phyloP scores from a whole-genome alignment of 2,329 filamentous ascomycete genomes.

The Cordyceps javanica region DNA sequence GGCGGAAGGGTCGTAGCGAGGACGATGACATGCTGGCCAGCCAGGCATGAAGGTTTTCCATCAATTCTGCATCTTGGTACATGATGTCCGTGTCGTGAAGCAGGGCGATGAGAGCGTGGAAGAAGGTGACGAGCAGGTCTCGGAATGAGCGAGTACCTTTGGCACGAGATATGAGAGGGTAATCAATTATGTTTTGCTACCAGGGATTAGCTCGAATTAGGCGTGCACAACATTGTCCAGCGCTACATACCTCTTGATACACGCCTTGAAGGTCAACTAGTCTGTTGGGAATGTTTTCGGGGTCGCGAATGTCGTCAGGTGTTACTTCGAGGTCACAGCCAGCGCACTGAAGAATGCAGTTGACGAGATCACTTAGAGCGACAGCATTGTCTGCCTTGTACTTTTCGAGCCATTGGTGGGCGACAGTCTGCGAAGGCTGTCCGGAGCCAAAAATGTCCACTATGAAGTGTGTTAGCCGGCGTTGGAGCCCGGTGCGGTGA shows the following conservation, averaged over 20 bases:
- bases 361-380: slow-evolving; percentile 57
- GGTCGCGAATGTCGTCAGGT: slow-evolving; percentile 78
- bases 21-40: slow-evolving; percentile 86
- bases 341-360: slow-evolving; percentile 62
- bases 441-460: slow-evolving; percentile 59
- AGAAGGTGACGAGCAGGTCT: slow-evolving; percentile 70
- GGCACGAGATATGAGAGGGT: slow-evolving; percentile 79
- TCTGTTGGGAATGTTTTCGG: slow-evolving; percentile 75
- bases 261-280: slow-evolving; percentile 81
- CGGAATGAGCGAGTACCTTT: slow-evolving; percentile 75
- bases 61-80: slow-evolving; percentile 68
- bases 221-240: not conserved
- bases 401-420: slow-evolving; percentile 53
- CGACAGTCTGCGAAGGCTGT: slow-evolving; percentile 49
- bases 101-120: slow-evolving; percentile 66
- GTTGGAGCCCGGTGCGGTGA: slow-evolving; percentile 18
- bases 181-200: slow-evolving; percentile 75
- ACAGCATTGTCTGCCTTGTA: slow-evolving; percentile 49
- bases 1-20: slow-evolving; percentile 79
- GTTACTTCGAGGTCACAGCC: slow-evolving; percentile 77
- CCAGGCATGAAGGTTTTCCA: slow-evolving; percentile 89
- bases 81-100: slow-evolving; percentile 77
- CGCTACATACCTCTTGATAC: slow-evolving; percentile 63
- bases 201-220: not conserved
- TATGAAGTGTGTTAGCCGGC: slow-evolving; percentile 27